Evolutionary conservation across 2,329 filamentous ascomycete species (phyloP).

Genomic region (Cercospora nicotianae): DNA sequence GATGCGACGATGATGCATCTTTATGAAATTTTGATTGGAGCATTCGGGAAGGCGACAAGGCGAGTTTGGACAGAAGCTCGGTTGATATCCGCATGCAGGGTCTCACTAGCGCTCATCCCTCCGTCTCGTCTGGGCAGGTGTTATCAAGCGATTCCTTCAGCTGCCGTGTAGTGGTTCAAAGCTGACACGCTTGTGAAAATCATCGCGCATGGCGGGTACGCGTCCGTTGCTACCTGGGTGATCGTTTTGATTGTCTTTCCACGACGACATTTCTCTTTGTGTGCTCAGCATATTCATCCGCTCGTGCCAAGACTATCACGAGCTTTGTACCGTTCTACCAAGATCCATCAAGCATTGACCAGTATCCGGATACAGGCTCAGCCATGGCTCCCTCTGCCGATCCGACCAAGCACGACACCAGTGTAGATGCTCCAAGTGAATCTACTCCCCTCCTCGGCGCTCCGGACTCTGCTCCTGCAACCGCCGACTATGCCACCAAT

Average conservation of each 20-base stretch:
- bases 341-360: background rate
- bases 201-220: background rate
- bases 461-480: conserved; percentile 20
- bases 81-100: too few species aligned
- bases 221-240: background rate
- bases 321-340: background rate
- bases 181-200: background rate
- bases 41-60: too few species aligned
- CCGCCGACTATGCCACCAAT: conserved; percentile 17
- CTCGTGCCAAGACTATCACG: conserved; percentile 3
- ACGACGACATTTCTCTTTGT: background rate
- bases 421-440: conserved; percentile 26
- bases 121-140: background rate
- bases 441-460: conserved; percentile 30
- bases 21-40: too few species aligned
- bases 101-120: too few species aligned
- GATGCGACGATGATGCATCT: too few species aligned
- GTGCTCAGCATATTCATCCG: background rate
- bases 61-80: too few species aligned
- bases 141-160: background rate
- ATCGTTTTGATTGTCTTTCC: background rate
- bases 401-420: conserved; percentile 14
- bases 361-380: background rate
- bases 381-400: conserved; percentile 24
- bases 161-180: background rate